phyloP scores from a whole-genome alignment of 2,329 filamentous ascomycete genomes.

The Plenodomus lindquistii region DNA sequence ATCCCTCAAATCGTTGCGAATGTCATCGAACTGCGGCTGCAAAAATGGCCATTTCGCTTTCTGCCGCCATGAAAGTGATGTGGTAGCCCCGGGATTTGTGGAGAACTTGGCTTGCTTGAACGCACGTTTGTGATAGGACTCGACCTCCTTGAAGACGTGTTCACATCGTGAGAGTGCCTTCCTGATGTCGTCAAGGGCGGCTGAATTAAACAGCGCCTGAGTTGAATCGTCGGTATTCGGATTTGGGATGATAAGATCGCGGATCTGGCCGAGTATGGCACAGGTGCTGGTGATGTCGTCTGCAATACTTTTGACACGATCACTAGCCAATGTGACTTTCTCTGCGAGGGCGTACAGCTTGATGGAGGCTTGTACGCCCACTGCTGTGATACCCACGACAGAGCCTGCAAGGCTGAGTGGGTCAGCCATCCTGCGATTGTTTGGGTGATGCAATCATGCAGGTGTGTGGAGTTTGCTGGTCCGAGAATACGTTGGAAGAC shows the following conservation, averaged over 20 bases:
- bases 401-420: slow-evolving; percentile 11
- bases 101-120: not conserved
- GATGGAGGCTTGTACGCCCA: slow-evolving; percentile 5
- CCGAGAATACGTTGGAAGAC: no score
- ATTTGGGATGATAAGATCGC: slow-evolving; percentile 6
- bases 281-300: slow-evolving; percentile 15
- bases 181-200: not conserved
- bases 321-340: slow-evolving; percentile 2
- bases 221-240: slow-evolving; percentile 2
- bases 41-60: slow-evolving; percentile 15
- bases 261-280: slow-evolving; percentile 9
- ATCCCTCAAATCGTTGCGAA: slow-evolving; percentile 7
- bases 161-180: not conserved
- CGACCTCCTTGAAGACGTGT: not conserved
- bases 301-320: slow-evolving; percentile 7
- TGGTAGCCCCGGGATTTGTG: not conserved
- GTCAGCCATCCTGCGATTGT: slow-evolving; percentile 10
- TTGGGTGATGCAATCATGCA: no score
- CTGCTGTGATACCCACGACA: slow-evolving; percentile 8
- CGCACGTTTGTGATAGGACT: not conserved
- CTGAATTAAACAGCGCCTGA: slow-evolving; percentile 6
- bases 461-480: no score
- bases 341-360: slow-evolving; percentile 11
- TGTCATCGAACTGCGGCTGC: slow-evolving; percentile 8
- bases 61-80: slow-evolving; percentile 2